These are phyloP conservation scores for Pseudogymnoascus sp. DNA, from an alignment of 2,329 filamentous ascomycete genomes.

Conservation along the genomic window DNA sequence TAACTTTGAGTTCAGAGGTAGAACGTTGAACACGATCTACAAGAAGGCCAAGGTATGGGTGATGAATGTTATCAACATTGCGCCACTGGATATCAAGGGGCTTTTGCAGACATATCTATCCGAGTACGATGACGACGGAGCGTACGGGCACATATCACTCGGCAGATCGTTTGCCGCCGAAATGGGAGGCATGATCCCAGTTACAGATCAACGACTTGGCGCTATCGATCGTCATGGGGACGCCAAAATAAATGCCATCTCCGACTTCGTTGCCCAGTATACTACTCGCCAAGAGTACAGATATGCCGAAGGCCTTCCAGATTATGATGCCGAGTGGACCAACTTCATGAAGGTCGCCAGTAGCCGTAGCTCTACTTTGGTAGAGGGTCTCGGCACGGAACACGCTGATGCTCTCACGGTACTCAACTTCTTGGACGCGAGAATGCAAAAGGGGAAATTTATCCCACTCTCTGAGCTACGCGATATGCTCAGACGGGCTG, in stretches of 20 bases:
- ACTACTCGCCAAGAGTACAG: constrained; percentile 94
- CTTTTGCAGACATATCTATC: constrained; percentile 93
- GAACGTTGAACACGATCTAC: constrained; percentile 71
- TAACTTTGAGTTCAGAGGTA: constrained; percentile 74
- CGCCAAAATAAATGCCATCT: constrained; percentile 78
- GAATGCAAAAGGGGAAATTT: constrained; percentile 60
- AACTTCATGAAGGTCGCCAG: constrained; percentile 50
- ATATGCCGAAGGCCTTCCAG: constrained; percentile 68
- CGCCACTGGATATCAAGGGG: constrained; percentile 90
- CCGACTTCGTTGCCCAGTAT: constrained; percentile 94
- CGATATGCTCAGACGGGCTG: constrained; percentile 75
- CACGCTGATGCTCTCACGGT: constrained; percentile 55
- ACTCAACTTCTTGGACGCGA: constrained; percentile 65
- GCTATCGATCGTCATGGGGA: constrained; percentile 72
- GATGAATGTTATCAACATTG: constrained; percentile 68
- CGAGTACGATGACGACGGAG: constrained; percentile 84
- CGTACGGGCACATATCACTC: constrained; percentile 84
- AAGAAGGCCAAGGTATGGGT: constrained; percentile 76
- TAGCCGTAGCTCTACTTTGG: constrained; percentile 36
- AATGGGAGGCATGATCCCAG: constrained; percentile 79
- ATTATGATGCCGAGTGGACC: constrained; percentile 60
- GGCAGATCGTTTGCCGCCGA: constrained; percentile 92
- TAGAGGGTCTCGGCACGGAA: constrained; percentile 37
- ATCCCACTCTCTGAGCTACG: constrained; percentile 69
- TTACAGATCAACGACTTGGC: constrained; percentile 75